Evolutionary conservation across 2,329 filamentous ascomycete genomes (phyloP), one percentile per base, ranked within the genome.

Genomic region (Microdochium nivale): DNA sequence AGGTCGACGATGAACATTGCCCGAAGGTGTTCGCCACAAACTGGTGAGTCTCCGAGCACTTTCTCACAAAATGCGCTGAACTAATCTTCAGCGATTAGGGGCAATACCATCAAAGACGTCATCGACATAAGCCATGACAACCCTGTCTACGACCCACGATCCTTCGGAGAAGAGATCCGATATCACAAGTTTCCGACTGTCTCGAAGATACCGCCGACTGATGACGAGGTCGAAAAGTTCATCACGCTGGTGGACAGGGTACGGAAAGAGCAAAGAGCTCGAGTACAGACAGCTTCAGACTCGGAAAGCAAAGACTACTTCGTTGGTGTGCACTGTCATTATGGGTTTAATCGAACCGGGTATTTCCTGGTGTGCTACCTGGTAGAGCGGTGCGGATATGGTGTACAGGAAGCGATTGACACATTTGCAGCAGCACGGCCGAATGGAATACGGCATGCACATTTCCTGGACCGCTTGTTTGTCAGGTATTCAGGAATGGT

Each of bases 281-380:
- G 72, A 56, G 68, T 67, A 40, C 70, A 66, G 52, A 72, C 70
- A 21, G 70, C 73, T 51, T 54, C 54, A 2, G 72, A 66, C 58
- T 67, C 65, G 51, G 65, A 69, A 5, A 60, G 71, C 1, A 23
- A 44, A 30, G 69, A 72, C n/a, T 67, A 69, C 21, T 71, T 85
- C 48, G 80, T 96, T 49, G 91, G 86, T 2, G 89, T 96, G 0
- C 92, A 97, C 65, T 97, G 92, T 62, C 92, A 97, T 63, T 96
- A 96, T 60, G 92, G 92, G 0, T 96, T 95, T 71, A 96, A 97
- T 65, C 81, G 91, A 23, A 96, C 92, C 0, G 92, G 92, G 0
- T 96, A 92, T 66, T 88, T 96, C 63, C 82, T 97, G 49, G 86
- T 89, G 30, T 90, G 85, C 62, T 97, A 96, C 63, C 74, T 97